Base-by-base conservation (phyloP, 495 filamentous ascomycete species). In the Penicillium coprophilum region DNA sequence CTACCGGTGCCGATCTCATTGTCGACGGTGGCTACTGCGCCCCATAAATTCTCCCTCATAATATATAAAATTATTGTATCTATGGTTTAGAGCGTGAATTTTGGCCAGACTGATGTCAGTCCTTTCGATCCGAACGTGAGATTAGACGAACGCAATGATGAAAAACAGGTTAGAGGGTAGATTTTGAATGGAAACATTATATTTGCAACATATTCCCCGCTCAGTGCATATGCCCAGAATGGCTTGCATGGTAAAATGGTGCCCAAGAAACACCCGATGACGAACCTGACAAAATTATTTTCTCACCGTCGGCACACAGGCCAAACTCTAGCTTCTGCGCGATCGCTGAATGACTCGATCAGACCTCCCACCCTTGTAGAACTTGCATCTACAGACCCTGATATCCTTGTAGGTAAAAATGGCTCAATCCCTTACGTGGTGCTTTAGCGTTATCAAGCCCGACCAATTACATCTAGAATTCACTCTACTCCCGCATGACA, bases 1-100 rank as follows among this genome's bases (percentile, higher is more conserved):
- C 88, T 2, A 96, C 89, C 7, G 92, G 90, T 3, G 78, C 78
- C 5, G 87, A 92, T 65, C 71, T 93, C 23, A 70, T 88, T 27
- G 81, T 90, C 32, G 89, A 92, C 64, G 89, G 89, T 39, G 76
- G 76, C 20, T 78, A 77, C 63, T 71, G 68, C 47, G 65, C 70
- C n/a, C 71, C 71, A 28, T 74, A 60, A 20, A 12, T 17, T 39
- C 32, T 36, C 32, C 13, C 15, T n/a, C 12, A n/a, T 15, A n/a
- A 12, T n/a, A 7, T 17, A 38, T 17, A 17, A 17, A 0, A 38
- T 15, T 17, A 38, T 6, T n/a, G 10, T 20, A 8, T 20, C 9
- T 27, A 12, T 8, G 12, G 20, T 44, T 24, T 44, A 11, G 12
- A 15, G 21, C 41, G 0, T 23, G 7, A 13, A 0, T 13, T 12